Evolutionary conservation across 305 asterid genomes (phyloP).

Genomic region (Solanum hybrid): DNA sequence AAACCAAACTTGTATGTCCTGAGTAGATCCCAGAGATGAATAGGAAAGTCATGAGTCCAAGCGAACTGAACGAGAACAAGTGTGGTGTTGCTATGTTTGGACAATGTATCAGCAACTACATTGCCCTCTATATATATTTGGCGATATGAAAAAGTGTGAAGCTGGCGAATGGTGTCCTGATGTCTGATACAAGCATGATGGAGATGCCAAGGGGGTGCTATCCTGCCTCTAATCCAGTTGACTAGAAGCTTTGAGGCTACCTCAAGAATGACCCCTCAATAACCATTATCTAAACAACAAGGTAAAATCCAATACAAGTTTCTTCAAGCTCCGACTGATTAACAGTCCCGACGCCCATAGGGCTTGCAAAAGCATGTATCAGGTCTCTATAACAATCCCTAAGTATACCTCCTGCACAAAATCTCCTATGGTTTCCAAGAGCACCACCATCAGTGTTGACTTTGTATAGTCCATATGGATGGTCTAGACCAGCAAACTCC

Average conservation of each 20-base stretch:
- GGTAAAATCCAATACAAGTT: neutral
- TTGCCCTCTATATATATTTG: too few species aligned
- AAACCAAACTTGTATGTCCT: neutral
- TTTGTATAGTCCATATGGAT: too few species aligned
- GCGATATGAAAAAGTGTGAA: too few species aligned
- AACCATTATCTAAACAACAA: neutral
- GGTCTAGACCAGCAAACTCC: too few species aligned
- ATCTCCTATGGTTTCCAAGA: too few species aligned
- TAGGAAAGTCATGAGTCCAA: too few species aligned
- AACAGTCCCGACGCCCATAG: neutral
- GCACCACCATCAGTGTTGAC: too few species aligned
- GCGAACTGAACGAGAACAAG: too few species aligned
- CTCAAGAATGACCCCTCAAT: neutral
- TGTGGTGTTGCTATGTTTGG: neutral
- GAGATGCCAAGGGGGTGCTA: neutral
- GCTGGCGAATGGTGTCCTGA: too few species aligned
- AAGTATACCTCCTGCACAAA: neutral
- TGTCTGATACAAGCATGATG: too few species aligned
- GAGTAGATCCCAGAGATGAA: neutral
- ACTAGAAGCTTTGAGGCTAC: neutral
- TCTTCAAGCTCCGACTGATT: neutral
- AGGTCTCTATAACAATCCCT: neutral
- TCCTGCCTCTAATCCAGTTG: neutral
- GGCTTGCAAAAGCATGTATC: too few species aligned
- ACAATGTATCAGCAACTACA: too few species aligned